Base-by-base conservation (phyloP, 208 protist species). In the Trypanosoma avium region DNA sequence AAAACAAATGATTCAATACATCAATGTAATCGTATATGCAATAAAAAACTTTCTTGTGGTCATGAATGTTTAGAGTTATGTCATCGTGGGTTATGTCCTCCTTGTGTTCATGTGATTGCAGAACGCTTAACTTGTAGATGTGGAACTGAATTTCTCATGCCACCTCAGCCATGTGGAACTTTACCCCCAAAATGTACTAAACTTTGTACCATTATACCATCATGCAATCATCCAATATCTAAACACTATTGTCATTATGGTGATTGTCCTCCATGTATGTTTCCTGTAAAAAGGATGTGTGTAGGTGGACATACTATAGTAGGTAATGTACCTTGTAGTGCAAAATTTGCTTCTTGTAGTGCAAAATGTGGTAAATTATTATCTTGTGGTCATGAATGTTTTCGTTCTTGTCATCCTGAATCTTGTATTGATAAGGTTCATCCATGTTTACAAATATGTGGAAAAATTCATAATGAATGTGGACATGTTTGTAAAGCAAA, bases 201-300 rank as follows among this genome's bases (percentile, higher is more conserved):
- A n/a, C 74, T 73, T 21, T 94, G 88, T 35, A 48, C 32, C 38
- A 26, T 75, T 12, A 12, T 35, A 35, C 59, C 46, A 9, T 42
- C 77, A 5, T 94, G 88, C 43, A 75, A 71, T 1, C 88, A 94
- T 64, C 36, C 52, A 13, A 54, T 49, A 15, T 55, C 61, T 9
- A 47, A 30, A 10, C 84, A 92, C 54, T 43, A n/a, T n/a, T 94
- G 88, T 56, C 88, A 94, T 71, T 87, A 77, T 54, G 88, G 81
- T 40, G 76, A 83, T 26, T 94, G 88, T 61, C 81, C 83, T 19
- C 75, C 79, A 26, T 94, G 88, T 57, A 47, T 48, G 46, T 59
- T 61, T 47, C 75, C 59, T 40, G 82, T 92, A 19, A n/a, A 48
- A 42, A 61, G 66, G 40, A 33, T 35, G 30, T 92, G 84, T 65